Conservation (phyloP, 2,329 filamentous ascomycete species). For the Diaporthe vexans region DNA sequence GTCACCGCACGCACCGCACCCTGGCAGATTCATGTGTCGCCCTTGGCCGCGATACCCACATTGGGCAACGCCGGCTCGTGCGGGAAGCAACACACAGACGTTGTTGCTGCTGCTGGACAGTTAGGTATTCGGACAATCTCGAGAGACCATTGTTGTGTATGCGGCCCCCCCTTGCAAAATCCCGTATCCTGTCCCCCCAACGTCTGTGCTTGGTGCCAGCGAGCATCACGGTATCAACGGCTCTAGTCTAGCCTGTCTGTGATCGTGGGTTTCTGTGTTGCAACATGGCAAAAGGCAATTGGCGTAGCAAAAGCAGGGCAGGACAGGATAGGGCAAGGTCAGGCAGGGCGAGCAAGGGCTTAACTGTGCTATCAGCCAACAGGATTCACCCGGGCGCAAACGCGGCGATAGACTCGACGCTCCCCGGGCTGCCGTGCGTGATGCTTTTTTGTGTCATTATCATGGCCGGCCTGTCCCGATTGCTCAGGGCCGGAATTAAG, state of each 20-base stretch:
- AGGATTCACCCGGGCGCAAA: background rate
- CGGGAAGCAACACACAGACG: constrained; percentile 25
- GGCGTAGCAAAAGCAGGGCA: background rate
- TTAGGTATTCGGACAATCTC: constrained; percentile 17
- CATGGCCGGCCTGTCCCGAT: background rate
- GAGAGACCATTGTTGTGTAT: background rate
- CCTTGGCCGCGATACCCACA: constrained; percentile 14
- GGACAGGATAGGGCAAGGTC: background rate
- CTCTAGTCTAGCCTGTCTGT: background rate
- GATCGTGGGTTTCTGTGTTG: background rate
- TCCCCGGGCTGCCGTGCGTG: background rate
- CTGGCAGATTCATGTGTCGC: background rate
- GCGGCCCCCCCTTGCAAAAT: background rate
- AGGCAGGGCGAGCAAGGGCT: background rate
- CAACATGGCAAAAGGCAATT: constrained; percentile 18
- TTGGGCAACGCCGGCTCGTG: background rate
- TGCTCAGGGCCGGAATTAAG: constrained; percentile 15
- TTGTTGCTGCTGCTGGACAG: background rate
- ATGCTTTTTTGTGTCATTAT: background rate
- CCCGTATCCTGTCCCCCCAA: background rate
- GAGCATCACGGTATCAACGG: background rate
- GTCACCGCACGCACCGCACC: constrained; percentile 7
- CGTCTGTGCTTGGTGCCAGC: background rate
- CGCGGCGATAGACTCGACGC: constrained; percentile 4
- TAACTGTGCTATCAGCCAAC: background rate